These are phyloP conservation scores for Saccharomycopsis capsularis DNA, from an alignment of 805 yeast species.

Conservation along the genomic window DNA sequence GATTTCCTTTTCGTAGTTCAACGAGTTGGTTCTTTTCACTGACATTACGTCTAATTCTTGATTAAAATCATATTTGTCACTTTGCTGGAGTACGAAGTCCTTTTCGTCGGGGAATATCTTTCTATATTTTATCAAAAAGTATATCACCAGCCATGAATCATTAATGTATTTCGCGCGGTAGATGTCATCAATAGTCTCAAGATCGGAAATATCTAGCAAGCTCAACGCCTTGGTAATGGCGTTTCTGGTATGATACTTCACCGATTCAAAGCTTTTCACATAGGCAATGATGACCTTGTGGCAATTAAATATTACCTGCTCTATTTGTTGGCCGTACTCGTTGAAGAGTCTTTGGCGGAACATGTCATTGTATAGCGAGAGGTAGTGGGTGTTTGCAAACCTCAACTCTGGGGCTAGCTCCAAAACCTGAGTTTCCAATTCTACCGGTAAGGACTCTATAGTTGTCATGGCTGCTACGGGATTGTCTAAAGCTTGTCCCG, in stretches of 20 bases:
- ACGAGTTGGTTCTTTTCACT: conserved; percentile 6
- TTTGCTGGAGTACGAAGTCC: conserved; percentile 31
- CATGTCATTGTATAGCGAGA: conserved; percentile 42
- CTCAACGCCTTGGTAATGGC: conserved; percentile 26
- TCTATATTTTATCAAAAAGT: conserved; percentile 43
- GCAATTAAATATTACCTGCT: conserved; percentile 11
- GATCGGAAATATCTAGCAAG: conserved; percentile 3
- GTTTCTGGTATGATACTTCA: conserved; percentile 28
- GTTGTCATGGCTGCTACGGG: neutral
- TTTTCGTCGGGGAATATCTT: conserved; percentile 44
- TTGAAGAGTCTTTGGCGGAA: conserved; percentile 35
- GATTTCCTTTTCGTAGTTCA: conserved; percentile 14
- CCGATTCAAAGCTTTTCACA: conserved; percentile 34
- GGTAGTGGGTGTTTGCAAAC: conserved; percentile 38
- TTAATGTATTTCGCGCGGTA: conserved; percentile 21
- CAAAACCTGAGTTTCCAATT: conserved; percentile 35
- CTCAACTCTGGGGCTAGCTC: conserved; percentile 30
- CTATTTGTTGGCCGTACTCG: conserved; percentile 34
- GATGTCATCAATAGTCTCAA: conserved; percentile 1
- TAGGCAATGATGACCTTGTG: conserved; percentile 22
- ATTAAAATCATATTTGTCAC: conserved; percentile 10
- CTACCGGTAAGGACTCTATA: conserved; percentile 31
- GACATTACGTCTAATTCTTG: conserved; percentile 12
- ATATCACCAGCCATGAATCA: conserved; percentile 42
- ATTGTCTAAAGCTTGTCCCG: neutral